Percentiles rank a stretch among this genome's conserved stretches.
Evolutionary conservation across 2,329 filamentous ascomycete species (phyloP).

Genomic region (Mycosphaerella sp.): DNA sequence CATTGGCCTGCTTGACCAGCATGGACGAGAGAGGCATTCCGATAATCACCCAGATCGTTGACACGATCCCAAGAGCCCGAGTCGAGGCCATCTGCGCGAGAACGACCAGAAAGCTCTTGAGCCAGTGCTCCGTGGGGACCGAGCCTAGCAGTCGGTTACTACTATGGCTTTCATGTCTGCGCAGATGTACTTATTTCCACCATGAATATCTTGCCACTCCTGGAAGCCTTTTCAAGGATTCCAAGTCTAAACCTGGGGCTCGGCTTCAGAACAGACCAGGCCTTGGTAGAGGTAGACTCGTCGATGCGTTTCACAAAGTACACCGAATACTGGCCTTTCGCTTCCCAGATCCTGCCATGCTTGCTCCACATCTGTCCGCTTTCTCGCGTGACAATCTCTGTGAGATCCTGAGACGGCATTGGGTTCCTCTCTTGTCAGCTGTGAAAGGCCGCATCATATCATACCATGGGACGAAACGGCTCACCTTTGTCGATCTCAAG

Average conservation of each 20-base stretch:
- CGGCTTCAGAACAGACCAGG: too few relatives aligned
- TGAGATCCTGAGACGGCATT: conserved; percentile 9
- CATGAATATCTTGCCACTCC: too few relatives aligned
- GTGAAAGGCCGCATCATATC: background rate
- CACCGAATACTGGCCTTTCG: conserved; percentile 8
- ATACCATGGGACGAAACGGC: background rate
- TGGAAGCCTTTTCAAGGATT: too few relatives aligned
- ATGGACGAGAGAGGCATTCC: background rate
- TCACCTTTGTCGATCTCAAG: background rate
- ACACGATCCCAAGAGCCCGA: conserved; percentile 4
- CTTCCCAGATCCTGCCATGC: conserved; percentile 2
- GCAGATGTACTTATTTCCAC: background rate
- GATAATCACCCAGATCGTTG: conserved; percentile 11
- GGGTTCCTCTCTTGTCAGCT: conserved; percentile 2
- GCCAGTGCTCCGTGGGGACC: background rate
- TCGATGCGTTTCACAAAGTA: conserved; percentile 4
- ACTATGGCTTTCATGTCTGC: conserved; percentile 11
- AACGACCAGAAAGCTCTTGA: background rate
- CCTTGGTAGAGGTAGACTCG: background rate
- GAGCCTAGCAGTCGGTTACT: background rate
- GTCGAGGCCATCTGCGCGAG: background rate
- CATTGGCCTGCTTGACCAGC: conserved; percentile 8
- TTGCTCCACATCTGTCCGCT: conserved; percentile 5
- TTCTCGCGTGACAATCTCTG: conserved; percentile 1
- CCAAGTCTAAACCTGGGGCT: too few relatives aligned